Conservation (phyloP, 2,329 filamentous ascomycete genomes). For the Corynespora cassiicola region DNA sequence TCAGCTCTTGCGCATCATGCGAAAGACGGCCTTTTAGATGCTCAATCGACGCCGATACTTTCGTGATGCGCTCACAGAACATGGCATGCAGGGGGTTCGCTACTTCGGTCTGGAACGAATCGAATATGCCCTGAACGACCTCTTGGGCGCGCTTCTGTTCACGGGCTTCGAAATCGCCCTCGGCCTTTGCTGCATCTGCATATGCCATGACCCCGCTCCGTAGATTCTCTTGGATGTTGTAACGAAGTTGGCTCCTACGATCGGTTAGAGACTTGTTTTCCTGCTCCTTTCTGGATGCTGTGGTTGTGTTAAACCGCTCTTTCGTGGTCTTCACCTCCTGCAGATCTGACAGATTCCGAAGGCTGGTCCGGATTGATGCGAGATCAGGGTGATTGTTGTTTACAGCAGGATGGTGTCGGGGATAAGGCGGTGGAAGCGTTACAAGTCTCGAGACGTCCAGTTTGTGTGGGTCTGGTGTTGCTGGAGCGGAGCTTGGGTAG, state of each 20-base stretch:
- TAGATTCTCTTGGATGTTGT: conserved; percentile 80
- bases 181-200: conserved; percentile 80
- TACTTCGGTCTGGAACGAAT: conserved; percentile 81
- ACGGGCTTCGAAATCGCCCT: conserved; percentile 74
- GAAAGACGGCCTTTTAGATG: conserved; percentile 76
- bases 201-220: conserved; percentile 80
- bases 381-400: conserved; percentile 95
- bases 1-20: conserved; percentile 70
- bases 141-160: conserved; percentile 75
- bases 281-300: conserved; percentile 63
- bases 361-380: conserved; percentile 74
- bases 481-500: conserved; percentile 45
- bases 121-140: conserved; percentile 80
- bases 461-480: conserved; percentile 59
- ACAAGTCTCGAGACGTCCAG: conserved; percentile 91
- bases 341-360: conserved; percentile 77
- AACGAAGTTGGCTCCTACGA: conserved; percentile 70
- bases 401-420: conserved; percentile 91
- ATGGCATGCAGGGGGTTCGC: conserved; percentile 84
- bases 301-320: conserved; percentile 55
- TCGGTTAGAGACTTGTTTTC: conserved; percentile 61
- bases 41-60: conserved; percentile 78
- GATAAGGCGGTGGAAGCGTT: conserved; percentile 91
- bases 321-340: conserved; percentile 74
- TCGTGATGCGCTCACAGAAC: conserved; percentile 75